These are phyloP conservation scores for Spergularia bocconei DNA, from an alignment of 148 eudicot species.

Conservation along the genomic window DNA sequence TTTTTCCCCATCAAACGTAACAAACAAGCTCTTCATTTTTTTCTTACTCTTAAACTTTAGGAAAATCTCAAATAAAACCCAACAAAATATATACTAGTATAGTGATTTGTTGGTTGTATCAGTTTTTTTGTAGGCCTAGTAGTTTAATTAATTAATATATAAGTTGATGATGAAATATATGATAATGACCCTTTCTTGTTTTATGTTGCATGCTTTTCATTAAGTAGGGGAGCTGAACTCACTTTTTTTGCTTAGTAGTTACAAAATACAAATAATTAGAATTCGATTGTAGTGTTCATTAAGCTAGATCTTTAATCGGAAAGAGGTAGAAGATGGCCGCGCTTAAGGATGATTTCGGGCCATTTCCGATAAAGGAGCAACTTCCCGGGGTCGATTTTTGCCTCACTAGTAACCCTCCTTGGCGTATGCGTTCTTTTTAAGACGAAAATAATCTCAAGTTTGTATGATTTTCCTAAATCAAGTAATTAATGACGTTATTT, in stretches of 20 bases:
- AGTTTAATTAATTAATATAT: background rate
- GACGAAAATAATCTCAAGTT: background rate
- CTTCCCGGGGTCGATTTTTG: conserved; percentile 78
- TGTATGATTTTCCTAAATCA: background rate
- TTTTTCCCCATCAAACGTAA: background rate
- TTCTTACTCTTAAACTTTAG: background rate
- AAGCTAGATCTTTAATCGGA: background rate
- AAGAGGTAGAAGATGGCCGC: conserved; percentile 26
- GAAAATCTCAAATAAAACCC: background rate
- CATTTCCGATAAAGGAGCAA: conserved; percentile 80
- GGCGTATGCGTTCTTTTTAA: conserved; percentile 46
- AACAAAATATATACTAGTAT: background rate
- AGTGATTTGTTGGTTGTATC: conserved; percentile 7
- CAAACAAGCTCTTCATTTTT: background rate
- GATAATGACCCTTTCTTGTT: conserved; percentile 19
- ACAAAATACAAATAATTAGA: too few relatives aligned
- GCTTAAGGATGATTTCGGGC: conserved; percentile 41
- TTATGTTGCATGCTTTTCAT: conserved; percentile 15
- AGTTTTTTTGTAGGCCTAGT: background rate
- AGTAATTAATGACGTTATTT: background rate
- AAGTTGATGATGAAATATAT: background rate
- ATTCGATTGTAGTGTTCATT: too few relatives aligned
- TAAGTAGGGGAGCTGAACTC: background rate
- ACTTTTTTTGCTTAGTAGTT: background rate
- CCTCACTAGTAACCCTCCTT: conserved; percentile 72